Evolutionary conservation across 176 grass and related monocot genomes (phyloP).

Genomic region (Guadua angustifolia): DNA sequence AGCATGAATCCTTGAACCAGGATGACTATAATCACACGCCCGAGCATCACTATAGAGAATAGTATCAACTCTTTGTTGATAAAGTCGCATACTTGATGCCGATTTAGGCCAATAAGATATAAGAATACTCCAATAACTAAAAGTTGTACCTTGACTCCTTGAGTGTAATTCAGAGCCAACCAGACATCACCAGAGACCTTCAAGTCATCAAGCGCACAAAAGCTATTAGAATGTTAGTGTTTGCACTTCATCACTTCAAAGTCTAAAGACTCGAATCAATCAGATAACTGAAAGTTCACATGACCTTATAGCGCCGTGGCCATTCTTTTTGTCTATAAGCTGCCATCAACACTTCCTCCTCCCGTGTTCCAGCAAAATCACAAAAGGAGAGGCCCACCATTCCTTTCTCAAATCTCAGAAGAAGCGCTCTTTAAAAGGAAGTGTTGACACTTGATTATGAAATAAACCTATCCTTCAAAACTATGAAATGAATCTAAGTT

Average conservation of each 20-base stretch:
- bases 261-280: not conserved
- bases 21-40: too few relatives aligned
- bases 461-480: not conserved
- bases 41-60: too few relatives aligned
- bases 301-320: conserved; percentile 91
- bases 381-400: conserved; percentile 86
- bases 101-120: too few relatives aligned
- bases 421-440: conserved; percentile 67
- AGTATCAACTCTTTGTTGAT: too few relatives aligned
- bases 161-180: too few relatives aligned
- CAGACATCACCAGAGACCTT: too few relatives aligned
- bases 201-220: too few relatives aligned
- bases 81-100: too few relatives aligned
- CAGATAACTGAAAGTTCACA: not conserved
- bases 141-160: too few relatives aligned
- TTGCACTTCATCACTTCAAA: not conserved
- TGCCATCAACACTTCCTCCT: conserved; percentile 85
- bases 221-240: not conserved
- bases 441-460: not conserved
- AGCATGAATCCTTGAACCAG: too few relatives aligned
- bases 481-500: conserved; percentile 10
- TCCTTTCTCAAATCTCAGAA: conserved; percentile 85
- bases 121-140: too few relatives aligned
- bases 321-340: conserved; percentile 96
- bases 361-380: conserved; percentile 79